Base-by-base conservation (phyloP, 1,139 yeast genomes). In the Zygoascus meyerae region DNA sequence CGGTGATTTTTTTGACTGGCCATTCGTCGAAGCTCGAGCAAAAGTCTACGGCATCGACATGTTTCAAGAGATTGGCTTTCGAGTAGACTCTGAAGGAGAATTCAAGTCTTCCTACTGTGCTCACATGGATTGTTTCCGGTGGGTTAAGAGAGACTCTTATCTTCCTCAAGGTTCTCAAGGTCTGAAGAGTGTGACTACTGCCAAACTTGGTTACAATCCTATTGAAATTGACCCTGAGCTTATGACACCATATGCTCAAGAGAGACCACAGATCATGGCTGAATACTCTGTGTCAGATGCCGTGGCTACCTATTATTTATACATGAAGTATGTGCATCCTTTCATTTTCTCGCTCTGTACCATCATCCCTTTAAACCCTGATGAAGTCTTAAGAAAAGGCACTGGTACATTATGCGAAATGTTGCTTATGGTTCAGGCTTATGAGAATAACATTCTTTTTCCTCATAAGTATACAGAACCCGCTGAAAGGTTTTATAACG, bases 1-100 rank as follows among this genome's bases (percentile, higher is more conserved):
- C 68, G 99, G 99, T 71, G 99, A 94, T 64, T 89, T 89, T 61
- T 94, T 94, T 68, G 99, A 94, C 73, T 94, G 98, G 98, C 99
- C 99, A 1, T 94, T 89, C 65, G 94, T 94, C 5, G 98, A 90
- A 57, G 81, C 85, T 12, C 74, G 99, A 61, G 82, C 97, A 1
- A 69, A 81, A 32, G 77, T 78, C 50, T 95, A 92, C 63, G 97
- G 87, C 18, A 64, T 94, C 55, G 83, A 86, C 63, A 83, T 94
- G 95, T 86, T 80, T 63, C 84, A 84, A 45, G 97, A 92, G 64
- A 92, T 92, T 58, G 99, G 99, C 1, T 94, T 92, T 63, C 86
- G 89, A 6, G 81, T 81, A 47, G 97, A 94, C 64, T 55, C 54
- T 33, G 97, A 90, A 58, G 96, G 86, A 34, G 97, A 90, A 64